Percentiles rank a stretch among this genome's conserved stretches.
Evolutionary conservation across 2,329 filamentous ascomycete genomes (phyloP).

Genomic region (Davidsoniella eucalypti): DNA sequence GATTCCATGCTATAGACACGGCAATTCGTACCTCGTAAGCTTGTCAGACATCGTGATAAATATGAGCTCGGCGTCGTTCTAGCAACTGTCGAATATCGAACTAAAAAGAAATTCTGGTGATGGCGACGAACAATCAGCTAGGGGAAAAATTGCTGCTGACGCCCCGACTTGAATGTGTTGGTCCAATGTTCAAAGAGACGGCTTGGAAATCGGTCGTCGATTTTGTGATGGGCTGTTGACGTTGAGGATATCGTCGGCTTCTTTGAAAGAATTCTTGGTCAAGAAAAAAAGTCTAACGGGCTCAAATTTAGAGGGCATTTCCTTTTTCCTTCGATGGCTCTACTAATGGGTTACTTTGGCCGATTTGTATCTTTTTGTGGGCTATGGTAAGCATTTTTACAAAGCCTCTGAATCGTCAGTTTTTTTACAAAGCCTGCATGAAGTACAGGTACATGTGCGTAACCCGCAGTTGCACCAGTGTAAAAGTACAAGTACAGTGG

Average conservation of each 20-base stretch:
- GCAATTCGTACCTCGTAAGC: slow-evolving; percentile 63
- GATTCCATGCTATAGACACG: too few species aligned
- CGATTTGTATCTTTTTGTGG: slow-evolving; percentile 6
- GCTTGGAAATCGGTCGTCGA: too few species aligned
- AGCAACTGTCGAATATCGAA: background rate
- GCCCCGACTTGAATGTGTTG: background rate
- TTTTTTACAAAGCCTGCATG: slow-evolving; percentile 10
- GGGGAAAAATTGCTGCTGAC: background rate
- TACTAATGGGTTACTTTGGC: background rate
- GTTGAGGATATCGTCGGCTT: too few species aligned
- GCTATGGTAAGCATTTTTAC: slow-evolving; percentile 26
- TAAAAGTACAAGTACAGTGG: background rate
- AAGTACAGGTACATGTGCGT: slow-evolving; percentile 5
- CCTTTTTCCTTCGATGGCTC: background rate
- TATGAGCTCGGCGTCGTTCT: background rate
- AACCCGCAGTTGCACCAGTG: too few species aligned
- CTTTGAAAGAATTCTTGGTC: background rate
- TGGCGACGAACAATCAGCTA: background rate
- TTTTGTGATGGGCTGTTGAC: too few species aligned
- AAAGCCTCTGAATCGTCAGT: slow-evolving; percentile 23
- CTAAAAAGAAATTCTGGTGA: background rate
- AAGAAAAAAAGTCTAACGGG: background rate
- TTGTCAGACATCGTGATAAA: slow-evolving; percentile 63
- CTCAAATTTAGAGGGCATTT: background rate
- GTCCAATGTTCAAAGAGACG: background rate